Base-by-base conservation (phyloP, 371 early-diverging fungal genomes). In the Conidiobolus incongruus region DNA sequence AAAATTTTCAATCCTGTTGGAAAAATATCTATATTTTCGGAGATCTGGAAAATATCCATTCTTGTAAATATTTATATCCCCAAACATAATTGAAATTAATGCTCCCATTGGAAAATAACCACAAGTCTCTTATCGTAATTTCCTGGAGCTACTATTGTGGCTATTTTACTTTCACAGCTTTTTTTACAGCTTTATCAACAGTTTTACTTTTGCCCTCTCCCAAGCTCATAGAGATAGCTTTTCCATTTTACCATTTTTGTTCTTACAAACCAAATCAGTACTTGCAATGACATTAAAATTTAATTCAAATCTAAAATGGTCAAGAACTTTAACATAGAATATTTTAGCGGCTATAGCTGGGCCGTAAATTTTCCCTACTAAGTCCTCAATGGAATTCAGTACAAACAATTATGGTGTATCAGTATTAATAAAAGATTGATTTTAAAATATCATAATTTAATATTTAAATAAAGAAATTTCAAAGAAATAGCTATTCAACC, bases 21-120 rank as follows among this genome's bases (percentile, higher is more conserved):
- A 42, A 64, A 71, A 6, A 72, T 49, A 38, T 72, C 53, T 24
- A 85, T 77, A 47, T 86, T 86, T n/a, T 45, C n/a, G n/a, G n/a
- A n/a, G n/a, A n/a, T n/a, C n/a, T n/a, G n/a, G n/a, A n/a, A n/a
- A n/a, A n/a, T n/a, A n/a, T n/a, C n/a, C n/a, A n/a, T n/a, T n/a
- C n/a, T n/a, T n/a, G n/a, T n/a, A n/a, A n/a, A n/a, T n/a, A n/a
- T n/a, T n/a, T n/a, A n/a, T n/a, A n/a, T n/a, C n/a, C n/a, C n/a
- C n/a, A n/a, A n/a, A n/a, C n/a, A n/a, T n/a, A n/a, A n/a, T n/a
- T n/a, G n/a, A n/a, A n/a, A n/a, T n/a, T n/a, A n/a, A n/a, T n/a
- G n/a, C n/a, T n/a, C n/a, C n/a, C n/a, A n/a, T n/a, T n/a, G n/a
- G n/a, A n/a, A n/a, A n/a, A n/a, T n/a, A n/a, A n/a, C n/a, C n/a